These are phyloP conservation scores for Yamadazyma atmosphaerica DNA, from an alignment of 1,139 yeast species.

Conservation along the genomic window DNA sequence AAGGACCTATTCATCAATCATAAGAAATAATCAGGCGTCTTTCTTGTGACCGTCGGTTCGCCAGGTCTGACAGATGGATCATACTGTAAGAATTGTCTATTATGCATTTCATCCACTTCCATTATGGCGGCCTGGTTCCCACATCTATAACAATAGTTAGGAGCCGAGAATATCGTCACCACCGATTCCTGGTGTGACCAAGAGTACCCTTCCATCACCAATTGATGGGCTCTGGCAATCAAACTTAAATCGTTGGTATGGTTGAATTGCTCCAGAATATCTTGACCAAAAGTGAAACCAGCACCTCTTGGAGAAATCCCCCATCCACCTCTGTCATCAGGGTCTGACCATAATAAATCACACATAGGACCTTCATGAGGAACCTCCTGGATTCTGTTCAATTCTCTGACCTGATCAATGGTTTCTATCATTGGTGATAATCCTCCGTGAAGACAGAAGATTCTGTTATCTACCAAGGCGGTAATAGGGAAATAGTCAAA, in stretches of 20 bases:
- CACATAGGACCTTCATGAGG: conserved; percentile 99
- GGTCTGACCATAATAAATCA: conserved; percentile 96
- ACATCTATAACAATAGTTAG: conserved; percentile 95
- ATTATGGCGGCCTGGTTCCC: conserved; percentile 99
- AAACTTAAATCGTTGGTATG: conserved; percentile 83
- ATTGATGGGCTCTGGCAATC: conserved; percentile 95
- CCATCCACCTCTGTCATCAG: conserved; percentile 96
- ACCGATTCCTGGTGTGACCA: conserved; percentile 86
- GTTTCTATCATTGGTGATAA: conserved; percentile 90
- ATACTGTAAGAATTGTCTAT: conserved; percentile 87
- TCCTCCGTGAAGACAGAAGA: conserved; percentile 97
- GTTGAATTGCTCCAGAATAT: conserved; percentile 65
- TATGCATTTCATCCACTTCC: conserved; percentile 95
- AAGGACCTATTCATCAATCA: neutral
- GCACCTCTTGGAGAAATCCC: conserved; percentile 98
- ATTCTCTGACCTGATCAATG: conserved; percentile 82
- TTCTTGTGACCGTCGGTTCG: conserved; percentile 91
- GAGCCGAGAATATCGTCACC: conserved; percentile 98
- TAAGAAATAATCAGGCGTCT: conserved; percentile 92
- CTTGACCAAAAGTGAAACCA: conserved; percentile 70
- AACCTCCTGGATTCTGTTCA: conserved; percentile 90
- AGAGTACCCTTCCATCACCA: conserved; percentile 93
- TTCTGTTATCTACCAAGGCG: conserved; percentile 85
- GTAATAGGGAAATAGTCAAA: conserved; percentile 94
- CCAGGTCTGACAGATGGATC: conserved; percentile 96